Evolutionary conservation across 2,329 filamentous ascomycete species (phyloP).

Genomic region (Nemania serpens): DNA sequence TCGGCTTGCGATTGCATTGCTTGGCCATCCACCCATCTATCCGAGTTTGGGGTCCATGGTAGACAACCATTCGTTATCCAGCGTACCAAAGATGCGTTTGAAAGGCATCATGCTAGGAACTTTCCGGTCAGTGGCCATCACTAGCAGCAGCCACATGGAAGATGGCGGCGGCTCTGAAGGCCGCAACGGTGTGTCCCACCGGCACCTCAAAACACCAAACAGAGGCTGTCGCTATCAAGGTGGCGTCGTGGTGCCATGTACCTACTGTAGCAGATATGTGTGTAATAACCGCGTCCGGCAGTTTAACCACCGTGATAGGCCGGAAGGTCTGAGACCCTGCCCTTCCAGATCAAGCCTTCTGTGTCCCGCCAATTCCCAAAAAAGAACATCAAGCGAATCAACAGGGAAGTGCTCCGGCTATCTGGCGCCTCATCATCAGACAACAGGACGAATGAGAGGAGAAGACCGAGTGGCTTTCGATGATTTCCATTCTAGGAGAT

Average conservation of each 20-base stretch:
- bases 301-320: conserved; percentile 9
- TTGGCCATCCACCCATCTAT: background rate
- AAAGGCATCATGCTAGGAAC: conserved; percentile 17
- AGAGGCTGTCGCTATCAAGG: conserved; percentile 20
- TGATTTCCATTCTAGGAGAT: conserved; percentile 24
- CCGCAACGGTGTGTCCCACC: conserved; percentile 11
- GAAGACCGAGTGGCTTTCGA: conserved; percentile 17
- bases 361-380: conserved; percentile 19
- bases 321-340: conserved; percentile 4
- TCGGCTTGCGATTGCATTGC: background rate
- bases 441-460: background rate
- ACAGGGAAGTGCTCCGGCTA: conserved; percentile 1
- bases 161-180: conserved; percentile 11
- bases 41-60: background rate
- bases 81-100: conserved; percentile 2
- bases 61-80: background rate
- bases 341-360: conserved; percentile 4
- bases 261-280: background rate
- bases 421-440: conserved; percentile 25
- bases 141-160: conserved; percentile 11
- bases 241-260: conserved; percentile 22
- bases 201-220: conserved; percentile 9
- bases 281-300: conserved; percentile 17
- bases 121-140: conserved; percentile 6
- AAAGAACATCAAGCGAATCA: conserved; percentile 19